These are phyloP conservation scores for Arachnomyces sp. DNA, from an alignment of 2,329 filamentous ascomycete genomes.

Conservation along the genomic window DNA sequence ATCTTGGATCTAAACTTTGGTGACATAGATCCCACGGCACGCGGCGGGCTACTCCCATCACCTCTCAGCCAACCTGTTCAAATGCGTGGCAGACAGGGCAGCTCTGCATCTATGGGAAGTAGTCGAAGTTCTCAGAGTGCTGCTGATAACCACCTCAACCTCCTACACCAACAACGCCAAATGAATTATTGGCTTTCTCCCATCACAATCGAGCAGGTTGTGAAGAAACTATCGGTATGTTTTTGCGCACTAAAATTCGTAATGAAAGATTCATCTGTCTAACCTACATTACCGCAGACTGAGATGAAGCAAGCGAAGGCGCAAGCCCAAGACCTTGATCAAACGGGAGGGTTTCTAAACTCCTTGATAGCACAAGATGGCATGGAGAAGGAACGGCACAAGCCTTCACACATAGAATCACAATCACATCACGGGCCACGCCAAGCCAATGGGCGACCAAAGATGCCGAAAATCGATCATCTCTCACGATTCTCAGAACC, in stretches of 20 bases:
- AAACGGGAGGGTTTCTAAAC: conserved; percentile 73
- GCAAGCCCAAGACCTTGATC: conserved; percentile 74
- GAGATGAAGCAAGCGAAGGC: conserved; percentile 87
- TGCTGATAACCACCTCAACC: conserved; percentile 45
- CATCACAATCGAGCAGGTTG: conserved; percentile 87
- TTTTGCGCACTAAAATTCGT: neutral
- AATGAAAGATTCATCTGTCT: conserved; percentile 17
- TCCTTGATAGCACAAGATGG: conserved; percentile 65
- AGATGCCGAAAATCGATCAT: conserved; percentile 56
- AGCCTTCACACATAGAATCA: conserved; percentile 37
- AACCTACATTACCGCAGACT: conserved; percentile 46
- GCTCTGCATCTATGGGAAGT: conserved; percentile 58
- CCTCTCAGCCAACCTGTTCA: conserved; percentile 59
- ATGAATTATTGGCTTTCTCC: conserved; percentile 80
- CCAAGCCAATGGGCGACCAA: conserved; percentile 39
- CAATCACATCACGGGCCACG: conserved; percentile 34
- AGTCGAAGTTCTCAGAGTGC: conserved; percentile 49
- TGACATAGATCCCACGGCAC: conserved; percentile 71
- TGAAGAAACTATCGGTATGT: conserved; percentile 71
- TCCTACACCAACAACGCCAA: conserved; percentile 62
- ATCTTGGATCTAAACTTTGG: conserved; percentile 85
- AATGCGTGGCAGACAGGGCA: conserved; percentile 61
- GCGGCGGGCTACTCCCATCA: conserved; percentile 62
- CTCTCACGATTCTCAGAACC: conserved; percentile 87
- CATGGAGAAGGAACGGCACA: conserved; percentile 43